Percentiles rank a stretch among this genome's conserved stretches.
Evolutionary conservation across 495 filamentous ascomycete species (phyloP).

Genomic region (Penicillium silybi): DNA sequence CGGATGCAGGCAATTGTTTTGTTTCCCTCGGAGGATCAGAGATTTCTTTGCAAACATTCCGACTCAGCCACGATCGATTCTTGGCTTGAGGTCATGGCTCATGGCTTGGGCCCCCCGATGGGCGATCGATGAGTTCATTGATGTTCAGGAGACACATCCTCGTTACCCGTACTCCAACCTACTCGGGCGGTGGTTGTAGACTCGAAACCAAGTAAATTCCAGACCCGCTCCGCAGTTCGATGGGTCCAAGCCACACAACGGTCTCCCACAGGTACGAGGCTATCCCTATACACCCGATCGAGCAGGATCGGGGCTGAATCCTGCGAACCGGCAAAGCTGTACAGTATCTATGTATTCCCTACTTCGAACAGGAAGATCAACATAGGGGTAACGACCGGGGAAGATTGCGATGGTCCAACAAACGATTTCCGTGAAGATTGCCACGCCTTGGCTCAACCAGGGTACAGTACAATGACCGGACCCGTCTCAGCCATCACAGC

Average conservation of each 20-base stretch:
- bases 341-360: not conserved
- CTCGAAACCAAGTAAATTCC: not conserved
- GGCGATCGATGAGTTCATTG: slow-evolving; percentile 8
- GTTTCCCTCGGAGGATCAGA: not conserved
- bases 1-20: slow-evolving; percentile 11
- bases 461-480: not conserved
- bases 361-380: too few relatives aligned
- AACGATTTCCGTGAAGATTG: too few relatives aligned
- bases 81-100: slow-evolving; percentile 6
- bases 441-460: not conserved
- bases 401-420: slow-evolving; percentile 3
- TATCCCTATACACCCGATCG: not conserved
- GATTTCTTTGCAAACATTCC: slow-evolving; percentile 1
- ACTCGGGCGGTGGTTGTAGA: not conserved
- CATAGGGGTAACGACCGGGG: too few relatives aligned
- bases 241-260: not conserved
- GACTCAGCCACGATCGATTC: slow-evolving; percentile 8
- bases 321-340: too few relatives aligned
- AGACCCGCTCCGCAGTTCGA: not conserved
- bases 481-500: not conserved
- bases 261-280: slow-evolving; percentile 1
- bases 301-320: too few relatives aligned
- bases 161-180: not conserved
- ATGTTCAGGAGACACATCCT: not conserved
- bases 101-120: not conserved